Evolutionary conservation across 768 basidiomycete species (phyloP).

Genomic region (Leccinum imitatum): DNA sequence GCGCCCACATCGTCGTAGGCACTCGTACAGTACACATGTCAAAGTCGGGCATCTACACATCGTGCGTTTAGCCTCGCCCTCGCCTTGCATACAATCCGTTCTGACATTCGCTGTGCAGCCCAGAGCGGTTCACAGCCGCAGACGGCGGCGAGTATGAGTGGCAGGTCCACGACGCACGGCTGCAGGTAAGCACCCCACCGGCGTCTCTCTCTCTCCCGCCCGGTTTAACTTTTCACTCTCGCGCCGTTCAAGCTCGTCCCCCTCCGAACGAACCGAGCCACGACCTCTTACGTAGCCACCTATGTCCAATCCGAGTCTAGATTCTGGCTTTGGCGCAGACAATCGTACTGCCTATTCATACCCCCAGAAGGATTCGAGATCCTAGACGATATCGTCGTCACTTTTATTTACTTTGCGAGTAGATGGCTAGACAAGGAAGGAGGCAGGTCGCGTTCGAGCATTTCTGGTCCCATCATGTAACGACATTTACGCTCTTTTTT

Average conservation of each 20-base stretch:
- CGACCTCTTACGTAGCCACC: conserved; percentile 28
- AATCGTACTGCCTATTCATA: conserved; percentile 25
- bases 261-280: conserved; percentile 1
- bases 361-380: conserved; percentile 30
- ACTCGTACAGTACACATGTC: conserved; percentile 27
- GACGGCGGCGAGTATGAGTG: conserved; percentile 29
- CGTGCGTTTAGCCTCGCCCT: conserved; percentile 10
- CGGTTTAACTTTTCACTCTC: not conserved
- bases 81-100: not conserved
- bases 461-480: conserved; percentile 2
- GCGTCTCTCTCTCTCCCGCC: not conserved
- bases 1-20: conserved; percentile 22
- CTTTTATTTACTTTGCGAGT: conserved; percentile 36
- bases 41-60: conserved; percentile 23
- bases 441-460: conserved; percentile 9
- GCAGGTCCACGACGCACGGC: conserved; percentile 24
- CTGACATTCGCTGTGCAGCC: conserved; percentile 7
- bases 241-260: conserved; percentile 25
- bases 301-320: conserved; percentile 22
- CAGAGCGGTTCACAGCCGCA: conserved; percentile 26
- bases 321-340: conserved; percentile 13
- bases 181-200: conserved; percentile 20
- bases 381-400: conserved; percentile 37
- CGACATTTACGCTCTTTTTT: not conserved
- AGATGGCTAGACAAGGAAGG: conserved; percentile 30